phyloP scores from a whole-genome alignment of 2,329 filamentous ascomycete species.

The Alternaria sp. region DNA sequence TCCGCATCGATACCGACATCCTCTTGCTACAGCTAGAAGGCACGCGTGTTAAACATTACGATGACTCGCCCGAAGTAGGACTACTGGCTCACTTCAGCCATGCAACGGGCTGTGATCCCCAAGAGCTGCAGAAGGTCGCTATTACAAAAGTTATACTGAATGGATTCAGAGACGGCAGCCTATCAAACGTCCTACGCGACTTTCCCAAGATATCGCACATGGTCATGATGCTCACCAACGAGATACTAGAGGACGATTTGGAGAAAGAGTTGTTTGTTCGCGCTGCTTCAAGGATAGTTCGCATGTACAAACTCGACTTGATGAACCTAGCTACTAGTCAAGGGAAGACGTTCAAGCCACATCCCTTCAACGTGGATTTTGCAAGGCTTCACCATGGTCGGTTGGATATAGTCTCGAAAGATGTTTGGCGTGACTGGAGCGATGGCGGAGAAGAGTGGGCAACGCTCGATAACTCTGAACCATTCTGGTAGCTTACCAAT shows the following conservation, averaged over 20 bases:
- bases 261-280: constrained; percentile 25
- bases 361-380: constrained; percentile 22
- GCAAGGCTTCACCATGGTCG: constrained; percentile 9
- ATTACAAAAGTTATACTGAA: constrained; percentile 25
- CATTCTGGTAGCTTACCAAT: constrained; percentile 13
- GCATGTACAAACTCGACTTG: constrained; percentile 27
- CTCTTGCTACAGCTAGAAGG: constrained; percentile 26
- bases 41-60: constrained; percentile 22
- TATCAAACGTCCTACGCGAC: constrained; percentile 28
- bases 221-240: constrained; percentile 26
- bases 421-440: constrained; percentile 23
- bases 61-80: constrained; percentile 30
- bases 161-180: constrained; percentile 25
- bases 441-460: constrained; percentile 20
- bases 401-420: constrained; percentile 17
- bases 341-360: neutral
- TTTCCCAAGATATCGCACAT: constrained; percentile 29
- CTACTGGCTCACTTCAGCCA: constrained; percentile 29
- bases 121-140: constrained; percentile 19
- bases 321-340: neutral
- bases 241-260: constrained; percentile 1
- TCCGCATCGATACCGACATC: constrained; percentile 31
- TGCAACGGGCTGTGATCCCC: constrained; percentile 18
- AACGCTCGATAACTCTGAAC: constrained; percentile 14
- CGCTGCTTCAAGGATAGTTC: constrained; percentile 28